phyloP scores from a whole-genome alignment of 495 filamentous ascomycete genomes.

The Xeromyces bisporus region DNA sequence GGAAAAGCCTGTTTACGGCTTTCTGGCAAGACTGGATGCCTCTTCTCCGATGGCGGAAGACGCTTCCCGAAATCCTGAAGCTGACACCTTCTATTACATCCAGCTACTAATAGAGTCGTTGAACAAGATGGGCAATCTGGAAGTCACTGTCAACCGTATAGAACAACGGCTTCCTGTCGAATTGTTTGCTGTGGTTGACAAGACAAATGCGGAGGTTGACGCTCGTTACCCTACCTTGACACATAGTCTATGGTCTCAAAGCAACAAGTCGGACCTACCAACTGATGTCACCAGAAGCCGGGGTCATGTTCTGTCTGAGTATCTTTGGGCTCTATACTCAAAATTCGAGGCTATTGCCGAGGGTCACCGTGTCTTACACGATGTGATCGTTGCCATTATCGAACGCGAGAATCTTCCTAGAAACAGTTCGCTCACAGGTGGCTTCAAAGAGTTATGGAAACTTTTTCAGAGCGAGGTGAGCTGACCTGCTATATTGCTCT shows the following conservation, averaged over 20 bases:
- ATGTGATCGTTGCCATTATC: constrained; percentile 67
- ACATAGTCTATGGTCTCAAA: constrained; percentile 36
- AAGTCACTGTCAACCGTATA: constrained; percentile 71
- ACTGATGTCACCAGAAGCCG: constrained; percentile 52
- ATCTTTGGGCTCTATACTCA: constrained; percentile 81
- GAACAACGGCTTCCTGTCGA: constrained; percentile 90
- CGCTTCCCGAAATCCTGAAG: constrained; percentile 77
- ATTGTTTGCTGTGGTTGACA: constrained; percentile 83
- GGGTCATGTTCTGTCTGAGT: constrained; percentile 70
- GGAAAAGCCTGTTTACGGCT: constrained; percentile 54
- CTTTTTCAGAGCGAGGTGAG: constrained; percentile 60
- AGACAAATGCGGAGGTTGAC: constrained; percentile 84
- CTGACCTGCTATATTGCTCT: neutral
- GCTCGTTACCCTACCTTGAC: constrained; percentile 62
- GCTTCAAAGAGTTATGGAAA: constrained; percentile 91
- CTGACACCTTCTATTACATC: constrained; percentile 86
- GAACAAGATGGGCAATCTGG: constrained; percentile 70
- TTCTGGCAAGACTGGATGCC: constrained; percentile 68
- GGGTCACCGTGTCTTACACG: constrained; percentile 83
- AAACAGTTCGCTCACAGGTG: constrained; percentile 43
- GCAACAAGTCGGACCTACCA: constrained; percentile 37
- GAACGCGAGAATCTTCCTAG: constrained; percentile 51
- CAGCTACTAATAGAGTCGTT: constrained; percentile 74
- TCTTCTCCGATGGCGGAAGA: constrained; percentile 63
- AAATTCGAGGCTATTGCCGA: constrained; percentile 96